A percentile compares a stretch with the other conserved stretches of the same genome.
Evolutionary conservation across 2,329 filamentous ascomycete species (phyloP).

Genomic region (Sporothrix pallida): DNA sequence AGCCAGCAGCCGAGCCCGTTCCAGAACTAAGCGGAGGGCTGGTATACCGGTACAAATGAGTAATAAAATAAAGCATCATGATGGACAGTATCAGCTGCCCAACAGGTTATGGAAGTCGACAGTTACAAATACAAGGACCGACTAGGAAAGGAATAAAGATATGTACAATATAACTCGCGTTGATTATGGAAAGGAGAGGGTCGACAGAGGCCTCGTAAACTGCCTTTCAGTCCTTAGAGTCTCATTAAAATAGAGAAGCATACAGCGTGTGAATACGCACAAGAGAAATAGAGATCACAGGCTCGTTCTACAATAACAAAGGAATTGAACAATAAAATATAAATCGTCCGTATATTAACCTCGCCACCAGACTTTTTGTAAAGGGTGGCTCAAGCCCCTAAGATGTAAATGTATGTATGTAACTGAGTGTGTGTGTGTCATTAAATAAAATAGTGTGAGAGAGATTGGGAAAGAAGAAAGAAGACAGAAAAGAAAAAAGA

Average conservation of each 20-base stretch:
- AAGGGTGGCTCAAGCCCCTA: neutral
- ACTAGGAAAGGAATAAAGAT: neutral
- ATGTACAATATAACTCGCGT: too few relatives aligned
- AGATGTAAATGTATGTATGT: slow-evolving; percentile 8
- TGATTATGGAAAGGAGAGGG: neutral
- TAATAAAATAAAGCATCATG: neutral
- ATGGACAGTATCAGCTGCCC: neutral
- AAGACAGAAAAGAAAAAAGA: neutral
- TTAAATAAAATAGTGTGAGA: slow-evolving; percentile 22
- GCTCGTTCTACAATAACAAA: neutral
- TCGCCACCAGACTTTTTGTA: neutral
- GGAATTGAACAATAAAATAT: neutral
- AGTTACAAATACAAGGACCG: neutral
- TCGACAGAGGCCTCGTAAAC: too few relatives aligned
- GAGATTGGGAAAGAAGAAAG: neutral
- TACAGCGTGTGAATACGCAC: neutral
- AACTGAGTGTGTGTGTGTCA: slow-evolving; percentile 15
- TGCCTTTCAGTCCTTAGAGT: too few relatives aligned
- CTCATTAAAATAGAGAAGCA: too few relatives aligned
- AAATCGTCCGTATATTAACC: slow-evolving; percentile 21
- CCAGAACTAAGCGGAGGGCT: neutral
- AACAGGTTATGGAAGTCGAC: neutral
- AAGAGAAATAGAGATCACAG: neutral
- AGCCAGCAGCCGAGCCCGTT: slow-evolving; percentile 38
- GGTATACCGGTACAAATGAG: neutral